Evolutionary conservation across 805 yeast genomes (phyloP).

Genomic region (Starmerella vitae): DNA sequence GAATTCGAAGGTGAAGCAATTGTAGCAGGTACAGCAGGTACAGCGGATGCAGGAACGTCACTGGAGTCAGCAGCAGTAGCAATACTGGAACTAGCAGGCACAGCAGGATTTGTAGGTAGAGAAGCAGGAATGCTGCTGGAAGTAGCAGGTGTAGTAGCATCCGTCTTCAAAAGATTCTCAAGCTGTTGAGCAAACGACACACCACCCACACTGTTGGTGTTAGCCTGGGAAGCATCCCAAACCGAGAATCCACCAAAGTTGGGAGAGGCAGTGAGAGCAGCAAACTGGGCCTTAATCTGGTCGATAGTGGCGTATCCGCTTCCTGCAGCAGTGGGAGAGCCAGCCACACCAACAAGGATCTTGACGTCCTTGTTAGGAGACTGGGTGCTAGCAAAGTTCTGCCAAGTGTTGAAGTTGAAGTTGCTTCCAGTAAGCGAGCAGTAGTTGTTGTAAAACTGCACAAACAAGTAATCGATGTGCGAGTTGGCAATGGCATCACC

Average conservation of each 20-base stretch:
- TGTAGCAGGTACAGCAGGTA: not conserved
- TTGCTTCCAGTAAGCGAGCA: conserved; percentile 32
- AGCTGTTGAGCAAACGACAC: conserved; percentile 33
- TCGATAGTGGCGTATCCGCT: conserved; percentile 39
- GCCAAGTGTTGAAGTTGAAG: conserved; percentile 70
- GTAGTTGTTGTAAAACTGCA: conserved; percentile 82
- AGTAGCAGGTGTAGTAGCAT: conserved; percentile 13
- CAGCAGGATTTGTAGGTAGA: conserved; percentile 5
- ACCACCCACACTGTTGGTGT: conserved; percentile 37
- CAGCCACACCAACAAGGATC: conserved; percentile 65
- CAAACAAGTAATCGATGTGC: conserved; percentile 62
- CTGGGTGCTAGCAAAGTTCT: conserved; percentile 39
- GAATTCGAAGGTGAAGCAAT: not conserved
- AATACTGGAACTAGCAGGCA: conserved; percentile 8
- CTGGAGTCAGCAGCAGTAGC: conserved; percentile 1
- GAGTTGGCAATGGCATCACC: conserved; percentile 56
- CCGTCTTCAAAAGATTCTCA: conserved; percentile 31
- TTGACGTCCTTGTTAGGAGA: conserved; percentile 60
- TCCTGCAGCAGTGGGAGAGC: conserved; percentile 38
- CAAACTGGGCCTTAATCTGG: conserved; percentile 23
- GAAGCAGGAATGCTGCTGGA: conserved; percentile 6
- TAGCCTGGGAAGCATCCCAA: conserved; percentile 69
- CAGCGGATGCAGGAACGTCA: not conserved
- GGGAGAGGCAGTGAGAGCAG: conserved; percentile 23
- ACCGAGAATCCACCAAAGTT: conserved; percentile 63